phyloP scores from a whole-genome alignment of 2,329 filamentous ascomycete species.

The Cucurbitaria berberidis region DNA sequence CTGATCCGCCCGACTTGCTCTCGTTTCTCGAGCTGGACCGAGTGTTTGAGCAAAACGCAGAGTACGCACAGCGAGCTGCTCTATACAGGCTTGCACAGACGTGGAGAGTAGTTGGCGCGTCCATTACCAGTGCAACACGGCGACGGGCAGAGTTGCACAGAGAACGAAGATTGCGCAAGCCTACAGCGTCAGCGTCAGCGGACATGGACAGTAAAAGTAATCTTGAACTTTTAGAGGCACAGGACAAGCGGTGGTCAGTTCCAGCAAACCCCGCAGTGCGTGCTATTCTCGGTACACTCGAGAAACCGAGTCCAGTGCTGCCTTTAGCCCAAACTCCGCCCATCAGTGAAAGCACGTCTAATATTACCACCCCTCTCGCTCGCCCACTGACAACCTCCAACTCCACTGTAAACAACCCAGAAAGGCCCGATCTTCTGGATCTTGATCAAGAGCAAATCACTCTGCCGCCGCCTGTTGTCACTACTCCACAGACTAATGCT shows the following conservation, averaged over 20 bases:
- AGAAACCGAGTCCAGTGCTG: slow-evolving; percentile 33
- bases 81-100: slow-evolving; percentile 62
- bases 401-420: slow-evolving; percentile 2
- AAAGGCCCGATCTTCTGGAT: slow-evolving; percentile 37
- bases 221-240: slow-evolving; percentile 24
- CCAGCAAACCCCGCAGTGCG: slow-evolving; percentile 41
- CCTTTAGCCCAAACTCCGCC: slow-evolving; percentile 37
- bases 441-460: slow-evolving; percentile 47
- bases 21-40: slow-evolving; percentile 46
- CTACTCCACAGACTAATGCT: slow-evolving; percentile 25
- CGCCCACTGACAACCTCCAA: slow-evolving; percentile 45
- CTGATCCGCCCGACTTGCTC: slow-evolving; percentile 48
- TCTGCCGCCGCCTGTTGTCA: slow-evolving; percentile 45
- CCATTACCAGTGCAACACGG: slow-evolving; percentile 57
- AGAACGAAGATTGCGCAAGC: slow-evolving; percentile 30
- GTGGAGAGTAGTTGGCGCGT: slow-evolving; percentile 63
- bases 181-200: slow-evolving; percentile 14
- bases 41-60: slow-evolving; percentile 61
- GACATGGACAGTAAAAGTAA: slow-evolving; percentile 12
- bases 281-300: slow-evolving; percentile 40
- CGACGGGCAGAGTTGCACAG: slow-evolving; percentile 45
- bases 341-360: slow-evolving; percentile 57
- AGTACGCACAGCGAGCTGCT: slow-evolving; percentile 58
- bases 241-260: slow-evolving; percentile 27
- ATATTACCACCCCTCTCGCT: slow-evolving; percentile 62